Base-by-base conservation (phyloP, 2,329 filamentous ascomycete genomes). In the Lecanicillium sp. region DNA sequence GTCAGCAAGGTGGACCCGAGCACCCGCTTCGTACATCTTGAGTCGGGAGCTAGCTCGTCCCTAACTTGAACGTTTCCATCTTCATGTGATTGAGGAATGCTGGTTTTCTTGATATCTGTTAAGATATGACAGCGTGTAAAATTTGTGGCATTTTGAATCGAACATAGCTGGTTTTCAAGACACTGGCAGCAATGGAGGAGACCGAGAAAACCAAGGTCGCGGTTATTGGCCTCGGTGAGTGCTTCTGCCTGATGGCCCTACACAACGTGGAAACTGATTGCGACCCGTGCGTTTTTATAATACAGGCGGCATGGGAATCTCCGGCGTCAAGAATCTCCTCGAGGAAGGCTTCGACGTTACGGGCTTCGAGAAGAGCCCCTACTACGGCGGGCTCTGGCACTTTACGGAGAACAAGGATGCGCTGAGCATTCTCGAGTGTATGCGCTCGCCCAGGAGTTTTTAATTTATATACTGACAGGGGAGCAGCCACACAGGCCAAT, bases 341-440 rank as follows among this genome's bases (percentile, higher is more conserved):
- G 70, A 74, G 48, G 69, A 71, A 55, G 68, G 69, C 6, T 74
- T 72, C 45, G 55, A 71, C 5, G 70, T 65, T 6, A 62, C 65
- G 1, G 71, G 65, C 3, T 73, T 73, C 38, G 72, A 74, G 37
- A 59, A 62, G 36, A 67, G 66, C 47, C 46, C 56, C 33, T 65
- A 64, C 48, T 55, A 70, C 20, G 71, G 71, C 9, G 71, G 72
- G 0, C 54, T 74, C 1, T 74, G 71, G 70, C 61, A 67, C 38
- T 71, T 64, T 48, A 70, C 62, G 10, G 58, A 67, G 20, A 55
- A 66, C 44, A 58, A 62, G 51, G 8, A 41, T 4, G 41, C 45
- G 12, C 5, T 41, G 4, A 41, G 44, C 19, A 27, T 48, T 6
- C 45, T 48, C 11, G 37, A 48, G 36, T 41, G 45, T 36, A 41